phyloP scores from a whole-genome alignment of 2,329 filamentous ascomycete species.

The Fusarium sp. region DNA sequence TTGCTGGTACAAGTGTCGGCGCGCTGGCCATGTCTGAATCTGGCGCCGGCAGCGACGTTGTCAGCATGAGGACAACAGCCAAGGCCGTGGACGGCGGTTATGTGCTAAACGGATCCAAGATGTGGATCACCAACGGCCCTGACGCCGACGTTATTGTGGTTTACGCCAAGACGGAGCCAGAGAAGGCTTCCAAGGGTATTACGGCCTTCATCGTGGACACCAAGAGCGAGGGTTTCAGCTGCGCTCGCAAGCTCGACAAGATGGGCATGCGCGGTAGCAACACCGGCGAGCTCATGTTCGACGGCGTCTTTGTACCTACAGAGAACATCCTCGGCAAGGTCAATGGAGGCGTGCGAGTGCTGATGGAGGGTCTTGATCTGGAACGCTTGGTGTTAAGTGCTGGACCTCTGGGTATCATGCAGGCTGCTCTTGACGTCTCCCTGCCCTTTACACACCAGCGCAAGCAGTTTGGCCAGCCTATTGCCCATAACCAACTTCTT shows the following conservation, averaged over 20 bases:
- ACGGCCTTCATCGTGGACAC: conserved; percentile 92
- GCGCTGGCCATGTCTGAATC: conserved; percentile 96
- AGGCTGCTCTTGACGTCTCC: conserved; percentile 84
- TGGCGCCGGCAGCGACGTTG: conserved; percentile 90
- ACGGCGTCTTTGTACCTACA: conserved; percentile 86
- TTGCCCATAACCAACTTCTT: conserved; percentile 92
- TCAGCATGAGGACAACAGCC: conserved; percentile 92
- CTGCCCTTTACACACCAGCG: conserved; percentile 91
- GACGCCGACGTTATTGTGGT: conserved; percentile 94
- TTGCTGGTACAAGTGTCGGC: conserved; percentile 83
- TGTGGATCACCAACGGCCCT: conserved; percentile 99
- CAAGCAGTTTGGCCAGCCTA: conserved; percentile 86
- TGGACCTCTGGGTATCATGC: conserved; percentile 94
- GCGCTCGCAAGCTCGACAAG: conserved; percentile 93
- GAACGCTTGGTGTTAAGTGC: conserved; percentile 92
- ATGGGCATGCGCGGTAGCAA: conserved; percentile 98
- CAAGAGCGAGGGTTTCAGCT: conserved; percentile 79
- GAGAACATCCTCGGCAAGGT: conserved; percentile 84
- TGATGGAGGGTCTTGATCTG: conserved; percentile 96
- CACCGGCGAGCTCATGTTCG: conserved; percentile 93
- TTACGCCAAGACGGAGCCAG: conserved; percentile 94
- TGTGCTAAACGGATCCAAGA: conserved; percentile 89
- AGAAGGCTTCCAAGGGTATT: conserved; percentile 86
- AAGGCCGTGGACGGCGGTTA: conserved; percentile 86
- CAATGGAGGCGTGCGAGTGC: conserved; percentile 85